These are phyloP conservation scores for Penicillium sp. DNA, from an alignment of 2,329 filamentous ascomycete genomes.

Conservation along the genomic window DNA sequence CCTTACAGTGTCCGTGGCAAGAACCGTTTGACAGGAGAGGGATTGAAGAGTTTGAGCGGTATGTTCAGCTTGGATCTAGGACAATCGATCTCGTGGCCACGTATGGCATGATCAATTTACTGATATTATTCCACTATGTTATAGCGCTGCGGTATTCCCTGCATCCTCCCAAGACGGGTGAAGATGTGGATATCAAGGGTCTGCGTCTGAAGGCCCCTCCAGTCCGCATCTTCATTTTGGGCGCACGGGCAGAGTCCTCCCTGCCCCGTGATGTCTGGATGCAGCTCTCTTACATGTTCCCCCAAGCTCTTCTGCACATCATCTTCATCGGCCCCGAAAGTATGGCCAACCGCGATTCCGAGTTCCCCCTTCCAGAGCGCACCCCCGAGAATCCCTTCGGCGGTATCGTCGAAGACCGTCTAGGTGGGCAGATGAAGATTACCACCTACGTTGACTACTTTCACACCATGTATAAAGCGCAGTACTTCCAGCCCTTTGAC, in stretches of 20 bases:
- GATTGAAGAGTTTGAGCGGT: constrained; percentile 91
- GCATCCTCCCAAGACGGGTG: constrained; percentile 79
- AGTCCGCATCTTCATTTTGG: constrained; percentile 87
- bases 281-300: constrained; percentile 91
- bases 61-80: constrained; percentile 39
- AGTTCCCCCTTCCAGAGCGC: constrained; percentile 85
- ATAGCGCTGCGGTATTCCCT: constrained; percentile 87
- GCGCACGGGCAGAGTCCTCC: constrained; percentile 94
- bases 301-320: constrained; percentile 82
- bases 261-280: constrained; percentile 91
- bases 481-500: constrained; percentile 90
- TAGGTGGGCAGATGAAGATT: constrained; percentile 89
- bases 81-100: neutral
- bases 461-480: constrained; percentile 89
- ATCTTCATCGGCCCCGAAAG: constrained; percentile 95
- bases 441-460: constrained; percentile 98
- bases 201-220: constrained; percentile 81
- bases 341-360: constrained; percentile 89
- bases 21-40: constrained; percentile 78
- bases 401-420: constrained; percentile 85
- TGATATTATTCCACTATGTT: neutral
- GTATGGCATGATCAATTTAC: neutral
- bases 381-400: constrained; percentile 88
- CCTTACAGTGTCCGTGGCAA: constrained; percentile 78
- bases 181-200: constrained; percentile 70